These are phyloP conservation scores for Carpinus fangiana DNA, from an alignment of 306 rosid species.

Conservation along the genomic window DNA sequence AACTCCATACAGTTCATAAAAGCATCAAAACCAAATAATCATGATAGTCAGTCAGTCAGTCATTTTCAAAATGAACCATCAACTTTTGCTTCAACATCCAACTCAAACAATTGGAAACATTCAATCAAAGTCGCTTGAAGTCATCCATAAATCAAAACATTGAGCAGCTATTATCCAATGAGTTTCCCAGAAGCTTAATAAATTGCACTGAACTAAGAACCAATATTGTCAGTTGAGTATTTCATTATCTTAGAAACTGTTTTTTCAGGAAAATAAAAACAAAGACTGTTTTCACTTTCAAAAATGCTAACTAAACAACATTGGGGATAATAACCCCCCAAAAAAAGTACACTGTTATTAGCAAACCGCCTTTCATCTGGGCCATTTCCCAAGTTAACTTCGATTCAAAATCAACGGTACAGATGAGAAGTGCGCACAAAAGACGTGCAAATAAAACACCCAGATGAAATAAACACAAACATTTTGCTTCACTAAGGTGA, in stretches of 20 bases:
- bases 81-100: conserved; percentile 1
- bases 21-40: conserved; percentile 4
- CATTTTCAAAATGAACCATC: background rate
- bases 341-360: no score
- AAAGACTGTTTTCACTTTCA: no score
- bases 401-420: no score
- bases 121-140: background rate
- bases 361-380: no score
- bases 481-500: background rate
- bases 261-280: background rate
- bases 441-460: background rate
- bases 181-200: background rate
- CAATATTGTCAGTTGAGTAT: background rate
- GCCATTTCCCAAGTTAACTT: no score
- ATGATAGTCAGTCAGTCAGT: background rate
- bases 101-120: background rate
- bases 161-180: background rate
- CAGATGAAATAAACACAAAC: background rate
- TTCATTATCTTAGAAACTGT: background rate
- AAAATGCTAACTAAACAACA: no score
- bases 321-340: no score
- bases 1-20: conserved; percentile 13
- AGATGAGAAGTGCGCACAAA: no score
- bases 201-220: background rate
- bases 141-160: background rate